Conservation (phyloP, 2,329 filamentous ascomycete genomes). For the Exophiala sideris region DNA sequence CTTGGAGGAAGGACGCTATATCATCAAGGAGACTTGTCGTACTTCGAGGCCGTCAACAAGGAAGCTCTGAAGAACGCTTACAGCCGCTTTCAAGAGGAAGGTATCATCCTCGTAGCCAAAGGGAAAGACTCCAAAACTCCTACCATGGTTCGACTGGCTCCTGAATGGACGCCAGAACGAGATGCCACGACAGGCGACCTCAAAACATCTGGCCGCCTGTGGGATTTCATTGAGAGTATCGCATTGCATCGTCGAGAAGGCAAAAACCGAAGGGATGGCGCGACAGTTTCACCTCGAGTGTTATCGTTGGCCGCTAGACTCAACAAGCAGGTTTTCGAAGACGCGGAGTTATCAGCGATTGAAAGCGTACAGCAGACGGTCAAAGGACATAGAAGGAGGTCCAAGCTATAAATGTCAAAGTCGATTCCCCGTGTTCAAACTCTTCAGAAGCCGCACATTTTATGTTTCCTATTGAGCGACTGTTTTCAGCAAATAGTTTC, state of each 20-base stretch:
- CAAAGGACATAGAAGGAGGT: slow-evolving; percentile 11
- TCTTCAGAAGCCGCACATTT: too few relatives aligned
- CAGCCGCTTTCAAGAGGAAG: slow-evolving; percentile 81
- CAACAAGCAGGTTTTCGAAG: slow-evolving; percentile 66
- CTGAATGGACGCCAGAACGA: slow-evolving; percentile 70
- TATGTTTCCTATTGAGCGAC: too few relatives aligned
- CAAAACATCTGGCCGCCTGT: slow-evolving; percentile 70
- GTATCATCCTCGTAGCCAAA: slow-evolving; percentile 74
- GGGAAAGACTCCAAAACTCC: slow-evolving; percentile 50
- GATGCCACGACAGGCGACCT: slow-evolving; percentile 61
- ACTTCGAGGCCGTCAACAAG: slow-evolving; percentile 98
- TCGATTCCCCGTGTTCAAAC: background rate
- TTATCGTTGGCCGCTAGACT: slow-evolving; percentile 71
- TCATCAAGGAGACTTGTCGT: slow-evolving; percentile 93
- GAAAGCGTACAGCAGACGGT: slow-evolving; percentile 1
- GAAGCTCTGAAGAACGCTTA: slow-evolving; percentile 95
- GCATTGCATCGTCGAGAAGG: slow-evolving; percentile 79
- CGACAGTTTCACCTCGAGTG: slow-evolving; percentile 80
- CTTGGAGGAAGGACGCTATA: slow-evolving; percentile 92
- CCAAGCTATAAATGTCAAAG: slow-evolving; percentile 9
- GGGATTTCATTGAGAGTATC: slow-evolving; percentile 89
- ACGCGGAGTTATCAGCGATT: slow-evolving; percentile 26
- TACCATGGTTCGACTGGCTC: slow-evolving; percentile 60
- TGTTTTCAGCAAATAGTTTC: too few relatives aligned
- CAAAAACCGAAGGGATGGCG: slow-evolving; percentile 92